phyloP scores from a whole-genome alignment of 257 asterid species.

The Petunia axillaris region DNA sequence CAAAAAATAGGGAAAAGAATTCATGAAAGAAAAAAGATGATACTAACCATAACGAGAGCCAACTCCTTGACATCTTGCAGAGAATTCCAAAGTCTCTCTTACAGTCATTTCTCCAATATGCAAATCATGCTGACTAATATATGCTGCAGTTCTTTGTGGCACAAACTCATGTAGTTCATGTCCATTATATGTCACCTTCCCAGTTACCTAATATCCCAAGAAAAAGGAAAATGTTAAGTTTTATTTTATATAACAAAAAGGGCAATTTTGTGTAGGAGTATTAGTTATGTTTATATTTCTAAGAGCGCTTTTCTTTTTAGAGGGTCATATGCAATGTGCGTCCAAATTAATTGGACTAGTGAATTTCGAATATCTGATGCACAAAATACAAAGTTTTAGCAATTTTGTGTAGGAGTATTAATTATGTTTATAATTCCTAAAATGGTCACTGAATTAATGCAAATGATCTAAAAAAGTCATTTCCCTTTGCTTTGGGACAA shows the following conservation, averaged over 20 bases:
- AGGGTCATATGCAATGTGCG: no score
- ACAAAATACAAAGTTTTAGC: no score
- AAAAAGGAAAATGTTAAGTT: not conserved
- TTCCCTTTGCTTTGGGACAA: no score
- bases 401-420: no score
- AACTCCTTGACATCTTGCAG: conserved; percentile 75
- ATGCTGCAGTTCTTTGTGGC: conserved; percentile 66
- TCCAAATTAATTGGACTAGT: no score
- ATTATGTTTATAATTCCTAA: no score
- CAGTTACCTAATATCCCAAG: conserved; percentile 43
- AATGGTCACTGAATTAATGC: no score
- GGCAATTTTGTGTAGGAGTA: no score
- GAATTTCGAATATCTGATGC: no score
- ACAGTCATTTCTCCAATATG: conserved; percentile 80
- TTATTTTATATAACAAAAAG: no score
- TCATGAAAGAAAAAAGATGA: not conserved
- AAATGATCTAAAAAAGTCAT: no score
- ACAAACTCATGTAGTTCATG: conserved; percentile 62
- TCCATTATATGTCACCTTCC: conserved; percentile 65
- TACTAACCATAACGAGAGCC: conserved; percentile 70
- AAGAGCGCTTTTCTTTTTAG: not conserved
- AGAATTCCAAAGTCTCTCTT: conserved; percentile 68
- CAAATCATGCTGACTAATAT: conserved; percentile 65
- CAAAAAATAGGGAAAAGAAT: not conserved
- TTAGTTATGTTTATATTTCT: not conserved